These are phyloP conservation scores for Ramularia collo-cygni DNA, from an alignment of 2,329 filamentous ascomycete genomes.

Conservation along the genomic window DNA sequence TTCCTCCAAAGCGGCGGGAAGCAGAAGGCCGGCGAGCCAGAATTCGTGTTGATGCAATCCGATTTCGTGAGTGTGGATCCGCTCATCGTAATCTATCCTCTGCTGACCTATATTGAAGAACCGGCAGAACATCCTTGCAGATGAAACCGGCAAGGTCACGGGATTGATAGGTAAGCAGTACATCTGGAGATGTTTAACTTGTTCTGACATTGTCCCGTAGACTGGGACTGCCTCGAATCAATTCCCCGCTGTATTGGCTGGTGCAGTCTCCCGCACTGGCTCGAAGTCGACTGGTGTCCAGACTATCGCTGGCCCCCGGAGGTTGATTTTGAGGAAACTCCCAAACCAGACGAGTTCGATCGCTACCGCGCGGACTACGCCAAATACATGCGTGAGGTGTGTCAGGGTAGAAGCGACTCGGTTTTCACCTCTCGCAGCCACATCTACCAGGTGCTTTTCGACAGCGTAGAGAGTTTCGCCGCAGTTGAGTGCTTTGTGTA, in stretches of 20 bases:
- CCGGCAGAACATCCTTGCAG: conserved; percentile 15
- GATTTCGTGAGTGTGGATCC: conserved; percentile 8
- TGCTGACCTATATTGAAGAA: not conserved
- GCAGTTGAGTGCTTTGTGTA: conserved; percentile 11
- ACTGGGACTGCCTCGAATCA: conserved; percentile 17
- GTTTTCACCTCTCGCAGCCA: conserved; percentile 16
- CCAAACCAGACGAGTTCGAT: conserved; percentile 11
- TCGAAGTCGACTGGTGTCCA: conserved; percentile 11
- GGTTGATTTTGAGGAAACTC: conserved; percentile 1
- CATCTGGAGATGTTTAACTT: too few species aligned
- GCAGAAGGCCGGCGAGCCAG: conserved; percentile 3
- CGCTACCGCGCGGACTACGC: conserved; percentile 14
- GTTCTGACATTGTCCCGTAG: not conserved
- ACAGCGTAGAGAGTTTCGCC: conserved; percentile 11
- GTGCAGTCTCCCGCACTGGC: conserved; percentile 13
- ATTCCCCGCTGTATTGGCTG: conserved; percentile 14
- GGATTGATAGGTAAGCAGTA: conserved; percentile 7
- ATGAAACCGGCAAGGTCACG: conserved; percentile 9
- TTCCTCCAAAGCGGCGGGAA: conserved; percentile 11
- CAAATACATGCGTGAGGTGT: conserved; percentile 12
- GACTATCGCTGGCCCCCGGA: conserved; percentile 11
- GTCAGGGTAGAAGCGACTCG: conserved; percentile 6
- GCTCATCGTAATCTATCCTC: too few species aligned
- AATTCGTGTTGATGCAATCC: conserved; percentile 16
- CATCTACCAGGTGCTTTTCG: conserved; percentile 11